These are phyloP conservation scores for Protomyces lactucae-debilis DNA, from an alignment of 1,139 yeast genomes.

Conservation along the genomic window DNA sequence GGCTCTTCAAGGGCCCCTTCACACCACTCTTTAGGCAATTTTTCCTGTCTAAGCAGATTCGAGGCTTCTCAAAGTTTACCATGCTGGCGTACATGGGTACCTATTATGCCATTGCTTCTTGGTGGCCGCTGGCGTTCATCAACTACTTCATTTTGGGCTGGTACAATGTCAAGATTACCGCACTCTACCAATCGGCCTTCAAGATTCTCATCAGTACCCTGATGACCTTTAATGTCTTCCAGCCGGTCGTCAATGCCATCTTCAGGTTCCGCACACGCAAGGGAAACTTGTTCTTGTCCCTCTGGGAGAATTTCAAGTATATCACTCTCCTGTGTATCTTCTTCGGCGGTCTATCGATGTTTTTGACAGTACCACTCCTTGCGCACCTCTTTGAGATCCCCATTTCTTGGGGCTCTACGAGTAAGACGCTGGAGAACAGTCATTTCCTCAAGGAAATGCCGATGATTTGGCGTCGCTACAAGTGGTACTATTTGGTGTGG, in stretches of 20 bases:
- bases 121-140: conserved; percentile 29
- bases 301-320: conserved; percentile 28
- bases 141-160: conserved; percentile 31
- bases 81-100: conserved; percentile 32
- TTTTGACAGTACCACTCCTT: conserved; percentile 28
- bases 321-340: conserved; percentile 29
- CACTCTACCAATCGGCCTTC: conserved; percentile 30
- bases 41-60: conserved; percentile 27
- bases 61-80: conserved; percentile 30
- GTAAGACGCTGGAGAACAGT: conserved; percentile 30
- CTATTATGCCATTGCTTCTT: conserved; percentile 30
- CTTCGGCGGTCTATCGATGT: conserved; percentile 32
- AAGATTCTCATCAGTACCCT: conserved; percentile 28
- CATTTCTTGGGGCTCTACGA: conserved; percentile 32
- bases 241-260: conserved; percentile 30
- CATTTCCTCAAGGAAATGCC: conserved; percentile 32
- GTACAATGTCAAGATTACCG: conserved; percentile 29
- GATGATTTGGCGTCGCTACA: conserved; percentile 26
- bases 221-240: conserved; percentile 30
- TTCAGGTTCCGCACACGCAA: conserved; percentile 29
- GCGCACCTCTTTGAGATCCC: conserved; percentile 30
- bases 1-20: conserved; percentile 29
- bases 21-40: conserved; percentile 31
- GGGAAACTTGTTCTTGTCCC: conserved; percentile 26
- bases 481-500: conserved; percentile 6